Conservation (phyloP, 192 early-diverging fungal genomes). For the Entomortierella parvispora region DNA sequence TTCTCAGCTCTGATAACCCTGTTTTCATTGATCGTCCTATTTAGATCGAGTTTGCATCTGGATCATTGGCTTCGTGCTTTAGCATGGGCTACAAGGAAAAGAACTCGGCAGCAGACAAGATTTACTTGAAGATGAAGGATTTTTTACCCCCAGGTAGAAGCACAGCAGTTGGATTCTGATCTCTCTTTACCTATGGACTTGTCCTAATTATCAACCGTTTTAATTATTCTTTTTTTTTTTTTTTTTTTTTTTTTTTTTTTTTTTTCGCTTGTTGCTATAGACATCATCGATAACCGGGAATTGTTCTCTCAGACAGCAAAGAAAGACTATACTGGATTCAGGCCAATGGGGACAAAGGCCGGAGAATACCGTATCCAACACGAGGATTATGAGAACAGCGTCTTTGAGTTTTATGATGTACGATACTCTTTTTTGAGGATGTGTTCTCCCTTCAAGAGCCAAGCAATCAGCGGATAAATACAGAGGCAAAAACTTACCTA, state of each 20-base stretch:
- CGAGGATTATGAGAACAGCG: constrained; percentile 43
- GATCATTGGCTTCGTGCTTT: constrained; percentile 82
- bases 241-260: background rate
- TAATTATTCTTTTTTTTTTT: background rate
- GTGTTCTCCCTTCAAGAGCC: background rate
- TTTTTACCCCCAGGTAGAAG: constrained; percentile 65
- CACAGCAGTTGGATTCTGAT: constrained; percentile 7
- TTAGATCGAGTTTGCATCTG: constrained; percentile 82
- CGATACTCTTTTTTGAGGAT: background rate
- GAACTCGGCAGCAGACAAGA: constrained; percentile 74
- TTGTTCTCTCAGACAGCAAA: constrained; percentile 73
- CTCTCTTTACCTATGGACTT: background rate
- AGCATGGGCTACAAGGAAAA: constrained; percentile 69
- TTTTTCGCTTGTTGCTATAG: too few species aligned
- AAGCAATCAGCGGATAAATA: too few species aligned
- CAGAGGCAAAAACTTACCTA: too few species aligned
- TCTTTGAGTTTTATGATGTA: constrained; percentile 81
- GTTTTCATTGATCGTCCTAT: background rate
- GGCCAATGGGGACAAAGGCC: constrained; percentile 82
- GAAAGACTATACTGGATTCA: constrained; percentile 70
- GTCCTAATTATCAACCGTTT: too few species aligned
- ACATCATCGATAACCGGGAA: constrained; percentile 65
- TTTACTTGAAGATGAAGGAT: constrained; percentile 64
- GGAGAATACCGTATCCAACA: constrained; percentile 70
- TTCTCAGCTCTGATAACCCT: background rate